Evolutionary conservation across 352 stramenopile genomes (phyloP).

Genomic region (Pythium pyrilobum): DNA sequence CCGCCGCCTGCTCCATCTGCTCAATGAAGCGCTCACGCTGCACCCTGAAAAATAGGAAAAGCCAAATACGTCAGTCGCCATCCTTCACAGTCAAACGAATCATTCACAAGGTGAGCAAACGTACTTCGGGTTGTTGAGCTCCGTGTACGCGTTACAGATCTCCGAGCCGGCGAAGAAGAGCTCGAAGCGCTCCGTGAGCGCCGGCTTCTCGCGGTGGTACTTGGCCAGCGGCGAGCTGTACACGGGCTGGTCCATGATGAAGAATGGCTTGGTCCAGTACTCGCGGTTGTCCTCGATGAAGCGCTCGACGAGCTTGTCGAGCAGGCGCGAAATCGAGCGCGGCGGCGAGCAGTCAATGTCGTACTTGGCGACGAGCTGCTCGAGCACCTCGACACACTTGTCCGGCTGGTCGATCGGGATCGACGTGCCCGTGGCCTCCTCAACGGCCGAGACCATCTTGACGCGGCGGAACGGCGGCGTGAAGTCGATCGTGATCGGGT

Average conservation of each 20-base stretch:
- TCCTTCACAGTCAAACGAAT: background rate
- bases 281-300: conserved; percentile 87
- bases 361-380: conserved; percentile 68
- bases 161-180: conserved; percentile 96
- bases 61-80: background rate
- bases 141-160: conserved; percentile 98
- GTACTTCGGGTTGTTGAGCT: conserved; percentile 95
- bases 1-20: conserved; percentile 74
- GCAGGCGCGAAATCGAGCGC: conserved; percentile 66
- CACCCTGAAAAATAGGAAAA: conserved; percentile 24
- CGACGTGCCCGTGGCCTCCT: conserved; percentile 58
- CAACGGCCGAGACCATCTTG: conserved; percentile 87
- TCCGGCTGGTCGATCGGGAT: conserved; percentile 74
- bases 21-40: conserved; percentile 81
- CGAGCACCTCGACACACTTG: conserved; percentile 50
- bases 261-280: conserved; percentile 95
- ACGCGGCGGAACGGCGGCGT: conserved; percentile 93
- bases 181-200: conserved; percentile 98
- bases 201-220: conserved; percentile 91
- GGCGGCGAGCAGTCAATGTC: conserved; percentile 61
- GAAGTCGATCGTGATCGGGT: conserved; percentile 89
- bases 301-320: conserved; percentile 87
- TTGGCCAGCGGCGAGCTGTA: conserved; percentile 97
- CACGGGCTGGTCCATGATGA: conserved; percentile 98
- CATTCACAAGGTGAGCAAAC: background rate